Conservation (phyloP, 257 asterid species). For the Solanum peruvianum region DNA sequence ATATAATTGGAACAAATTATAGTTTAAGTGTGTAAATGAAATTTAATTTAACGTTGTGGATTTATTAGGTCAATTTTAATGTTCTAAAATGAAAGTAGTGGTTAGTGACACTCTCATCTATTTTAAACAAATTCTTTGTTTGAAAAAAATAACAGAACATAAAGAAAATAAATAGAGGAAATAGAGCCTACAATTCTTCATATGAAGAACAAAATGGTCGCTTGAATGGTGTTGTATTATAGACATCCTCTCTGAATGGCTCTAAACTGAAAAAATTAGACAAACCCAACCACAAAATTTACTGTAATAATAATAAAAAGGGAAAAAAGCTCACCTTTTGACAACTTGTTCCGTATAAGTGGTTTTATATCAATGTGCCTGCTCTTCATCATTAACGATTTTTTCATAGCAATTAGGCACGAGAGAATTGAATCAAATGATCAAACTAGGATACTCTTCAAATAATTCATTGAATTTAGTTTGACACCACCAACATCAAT, state of each 20-base stretch:
- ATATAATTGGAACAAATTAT: too few species aligned
- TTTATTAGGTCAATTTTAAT: background rate
- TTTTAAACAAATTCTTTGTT: background rate
- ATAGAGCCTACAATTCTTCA: slow-evolving; percentile 59
- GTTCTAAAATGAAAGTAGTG: background rate
- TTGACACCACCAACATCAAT: slow-evolving; percentile 79
- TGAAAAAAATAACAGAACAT: background rate
- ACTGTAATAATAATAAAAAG: background rate
- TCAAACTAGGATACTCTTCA: slow-evolving; percentile 73
- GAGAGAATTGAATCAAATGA: slow-evolving; percentile 84
- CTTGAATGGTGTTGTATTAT: slow-evolving; percentile 52
- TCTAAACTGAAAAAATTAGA: slow-evolving; percentile 38
- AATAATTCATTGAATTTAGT: slow-evolving; percentile 79
- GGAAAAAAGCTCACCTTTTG: too few species aligned
- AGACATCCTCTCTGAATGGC: slow-evolving; percentile 62
- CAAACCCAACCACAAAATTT: slow-evolving; percentile 1
- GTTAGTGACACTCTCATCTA: background rate
- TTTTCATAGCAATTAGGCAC: slow-evolving; percentile 88
- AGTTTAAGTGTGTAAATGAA: too few species aligned
- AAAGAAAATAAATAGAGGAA: background rate
- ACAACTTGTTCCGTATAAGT: too few species aligned
- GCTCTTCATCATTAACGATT: slow-evolving; percentile 63
- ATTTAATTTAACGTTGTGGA: too few species aligned
- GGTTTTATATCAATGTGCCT: slow-evolving; percentile 31
- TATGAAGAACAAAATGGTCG: slow-evolving; percentile 56